These are phyloP conservation scores for Coniochaeta sp. DNA, from an alignment of 2,329 filamentous ascomycete species.

Conservation along the genomic window DNA sequence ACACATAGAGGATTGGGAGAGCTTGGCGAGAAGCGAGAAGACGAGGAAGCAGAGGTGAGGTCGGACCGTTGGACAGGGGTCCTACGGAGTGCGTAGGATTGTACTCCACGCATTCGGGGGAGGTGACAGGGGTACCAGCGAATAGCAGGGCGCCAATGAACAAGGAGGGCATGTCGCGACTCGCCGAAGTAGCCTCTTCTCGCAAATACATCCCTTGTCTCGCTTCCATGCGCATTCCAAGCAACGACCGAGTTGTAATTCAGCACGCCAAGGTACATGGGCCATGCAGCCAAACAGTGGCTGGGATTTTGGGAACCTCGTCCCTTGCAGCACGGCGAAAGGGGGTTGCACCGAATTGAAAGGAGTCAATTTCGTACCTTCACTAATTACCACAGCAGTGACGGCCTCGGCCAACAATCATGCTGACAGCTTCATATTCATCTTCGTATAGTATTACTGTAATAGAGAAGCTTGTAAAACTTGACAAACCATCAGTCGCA, in stretches of 20 bases:
- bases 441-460: not conserved
- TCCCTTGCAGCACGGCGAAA: not conserved
- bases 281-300: not conserved
- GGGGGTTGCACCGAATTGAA: not conserved
- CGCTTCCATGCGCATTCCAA: not conserved
- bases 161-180: not conserved
- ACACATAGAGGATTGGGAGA: not conserved
- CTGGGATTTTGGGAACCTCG: not conserved
- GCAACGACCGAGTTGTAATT: not conserved
- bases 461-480: not conserved
- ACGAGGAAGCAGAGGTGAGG: not conserved
- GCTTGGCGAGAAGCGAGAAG: not conserved
- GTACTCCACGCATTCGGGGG: not conserved
- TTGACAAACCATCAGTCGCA: not conserved
- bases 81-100: not conserved
- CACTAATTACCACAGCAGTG: not conserved
- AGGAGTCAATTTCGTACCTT: not conserved
- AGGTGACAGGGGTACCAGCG: not conserved
- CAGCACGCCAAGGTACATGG: not conserved
- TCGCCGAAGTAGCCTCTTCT: constrained; percentile 2
- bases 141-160: not conserved
- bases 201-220: not conserved
- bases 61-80: not conserved
- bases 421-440: not conserved
- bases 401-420: not conserved